Base-by-base conservation (phyloP, 2,329 filamentous ascomycete species). In the Fusarium xylarioides region DNA sequence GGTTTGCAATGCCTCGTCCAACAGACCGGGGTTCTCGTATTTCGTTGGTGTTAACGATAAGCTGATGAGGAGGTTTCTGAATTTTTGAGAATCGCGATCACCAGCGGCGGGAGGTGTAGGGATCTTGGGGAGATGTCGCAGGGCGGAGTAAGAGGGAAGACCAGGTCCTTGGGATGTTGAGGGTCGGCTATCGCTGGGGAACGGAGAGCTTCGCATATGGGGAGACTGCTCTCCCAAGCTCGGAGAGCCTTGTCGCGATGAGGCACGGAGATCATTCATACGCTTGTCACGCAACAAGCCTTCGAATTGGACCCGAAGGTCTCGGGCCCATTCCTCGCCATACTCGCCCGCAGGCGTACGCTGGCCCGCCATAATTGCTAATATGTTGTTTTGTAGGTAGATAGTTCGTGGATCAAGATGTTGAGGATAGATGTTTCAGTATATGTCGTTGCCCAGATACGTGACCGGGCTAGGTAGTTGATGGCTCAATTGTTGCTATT, bases 11-110 rank as follows among this genome's bases (percentile, higher is more conserved):
- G 95, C 96, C 81, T 98, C 95, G 80, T 99, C 96, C 58, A 99
- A 86, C 16, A 98, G 85, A 40, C 96, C 96, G 0, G 96, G 95
- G 82, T 99, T 98, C 83, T 99, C 96, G 85, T 97, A 99, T 81
- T 95, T 96, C 26, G 92, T 93, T 23, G 96, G 96, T 50, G 95
- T 97, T 66, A 93, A 88, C 21, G 95, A 97, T 26, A 98, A 84
- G 26, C 93, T 94, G 74, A 97, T 89, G 49, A 98, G 88, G 69
- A 97, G 89, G 82, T 92, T 97, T 76, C 92, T 89, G 77, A 95
- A 95, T 76, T 93, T 93, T 69, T 93, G 87, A 2, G 92, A 93
- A 26, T 88, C 86, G 62, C 88, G 84, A 81, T 95, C 93, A 78
- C 83, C 80, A 15, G 86, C 79, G 42, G 89, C 86, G 11, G 96